These are phyloP conservation scores for Apiotrichum gamsii DNA, from an alignment of 1,284 basidiomycete genomes.

Conservation along the genomic window DNA sequence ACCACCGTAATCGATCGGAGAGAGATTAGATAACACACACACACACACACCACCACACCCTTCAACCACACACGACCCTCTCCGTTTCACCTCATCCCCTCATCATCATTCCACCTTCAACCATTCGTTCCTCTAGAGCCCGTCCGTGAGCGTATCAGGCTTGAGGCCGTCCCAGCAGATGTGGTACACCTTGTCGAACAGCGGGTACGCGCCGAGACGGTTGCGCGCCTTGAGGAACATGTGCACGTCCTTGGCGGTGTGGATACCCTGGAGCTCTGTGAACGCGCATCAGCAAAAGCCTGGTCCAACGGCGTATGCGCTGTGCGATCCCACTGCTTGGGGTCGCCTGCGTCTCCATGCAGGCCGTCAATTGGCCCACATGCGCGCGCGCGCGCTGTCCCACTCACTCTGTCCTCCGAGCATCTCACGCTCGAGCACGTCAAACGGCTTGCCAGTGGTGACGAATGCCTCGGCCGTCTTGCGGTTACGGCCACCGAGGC, in stretches of 20 bases:
- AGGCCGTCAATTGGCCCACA: no score
- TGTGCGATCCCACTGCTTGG: not conserved
- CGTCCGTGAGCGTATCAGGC: conserved; percentile 14
- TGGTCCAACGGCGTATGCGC: no score
- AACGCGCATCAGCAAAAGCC: no score
- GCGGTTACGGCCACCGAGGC: conserved; percentile 54
- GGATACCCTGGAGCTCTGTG: conserved; percentile 51
- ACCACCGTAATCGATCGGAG: no score
- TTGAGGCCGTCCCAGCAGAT: conserved; percentile 44
- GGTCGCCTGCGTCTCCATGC: no score
- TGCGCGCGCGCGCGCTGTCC: not conserved
- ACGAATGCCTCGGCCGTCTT: conserved; percentile 52
- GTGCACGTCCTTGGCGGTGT: conserved; percentile 51
- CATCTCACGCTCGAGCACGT: conserved; percentile 53
- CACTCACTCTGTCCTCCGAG: conserved; percentile 53
- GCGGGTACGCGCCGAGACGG: conserved; percentile 52
- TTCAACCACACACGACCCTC: no score
- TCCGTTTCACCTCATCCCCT: no score
- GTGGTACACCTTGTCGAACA: conserved; percentile 52
- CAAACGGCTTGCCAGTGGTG: conserved; percentile 50
- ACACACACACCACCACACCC: no score
- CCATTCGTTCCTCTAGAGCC: no score
- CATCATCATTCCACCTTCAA: no score
- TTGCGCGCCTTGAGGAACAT: conserved; percentile 51
- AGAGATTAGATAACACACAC: no score